Conservation (phyloP, 2,329 filamentous ascomycete genomes). For the Stagonosporopsis vannaccii region DNA sequence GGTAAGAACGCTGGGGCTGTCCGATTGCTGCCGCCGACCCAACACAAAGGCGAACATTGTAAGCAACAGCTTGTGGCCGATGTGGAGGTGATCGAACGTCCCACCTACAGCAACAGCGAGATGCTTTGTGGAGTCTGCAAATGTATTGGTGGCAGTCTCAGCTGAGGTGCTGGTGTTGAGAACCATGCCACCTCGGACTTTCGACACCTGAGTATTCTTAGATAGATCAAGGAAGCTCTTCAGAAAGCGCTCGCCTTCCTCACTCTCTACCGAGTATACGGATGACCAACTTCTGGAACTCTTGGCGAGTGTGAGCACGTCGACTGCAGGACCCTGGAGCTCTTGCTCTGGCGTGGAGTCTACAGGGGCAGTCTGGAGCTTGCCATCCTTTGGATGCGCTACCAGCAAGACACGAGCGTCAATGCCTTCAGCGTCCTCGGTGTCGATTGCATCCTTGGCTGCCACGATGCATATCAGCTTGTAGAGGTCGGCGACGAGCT, state of each 20-base stretch:
- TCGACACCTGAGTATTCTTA: constrained; percentile 39
- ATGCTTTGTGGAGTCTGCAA: constrained; percentile 51
- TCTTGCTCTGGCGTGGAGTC: constrained; percentile 41
- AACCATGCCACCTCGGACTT: constrained; percentile 47
- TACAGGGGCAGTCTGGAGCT: constrained; percentile 28
- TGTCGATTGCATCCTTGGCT: constrained; percentile 66
- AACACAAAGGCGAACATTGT: constrained; percentile 82
- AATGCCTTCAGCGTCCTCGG: constrained; percentile 73
- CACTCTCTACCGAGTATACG: constrained; percentile 71
- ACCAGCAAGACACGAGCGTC: constrained; percentile 79
- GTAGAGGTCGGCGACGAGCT: constrained; percentile 79
- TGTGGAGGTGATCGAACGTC: constrained; percentile 95
- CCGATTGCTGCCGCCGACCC: constrained; percentile 46
- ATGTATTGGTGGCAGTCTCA: constrained; percentile 17
- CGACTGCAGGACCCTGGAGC: constrained; percentile 58
- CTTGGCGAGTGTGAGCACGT: constrained; percentile 56
- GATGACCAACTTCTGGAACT: constrained; percentile 66
- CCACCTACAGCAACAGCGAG: constrained; percentile 81
- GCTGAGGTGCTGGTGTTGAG: constrained; percentile 2
- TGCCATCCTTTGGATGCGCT: constrained; percentile 60
- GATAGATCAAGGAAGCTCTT: constrained; percentile 51
- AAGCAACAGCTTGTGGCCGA: constrained; percentile 93
- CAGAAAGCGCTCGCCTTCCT: constrained; percentile 68
- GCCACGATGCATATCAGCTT: constrained; percentile 77
- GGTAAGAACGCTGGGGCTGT: constrained; percentile 65